phyloP scores from a whole-genome alignment of 306 rosid species.

The Albizia julibrissin region DNA sequence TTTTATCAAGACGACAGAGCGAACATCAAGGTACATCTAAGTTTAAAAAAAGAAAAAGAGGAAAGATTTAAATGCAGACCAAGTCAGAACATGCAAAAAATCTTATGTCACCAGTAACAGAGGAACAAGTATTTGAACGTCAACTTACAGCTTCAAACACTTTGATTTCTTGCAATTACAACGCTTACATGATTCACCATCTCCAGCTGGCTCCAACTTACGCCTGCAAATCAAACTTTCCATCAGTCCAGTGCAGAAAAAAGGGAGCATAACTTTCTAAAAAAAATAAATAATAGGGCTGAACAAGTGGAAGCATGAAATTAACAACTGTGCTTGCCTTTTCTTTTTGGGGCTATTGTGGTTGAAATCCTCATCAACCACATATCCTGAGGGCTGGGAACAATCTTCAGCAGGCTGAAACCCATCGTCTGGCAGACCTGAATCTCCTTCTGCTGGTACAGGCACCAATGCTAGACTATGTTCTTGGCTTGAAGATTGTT shows the following conservation, averaged over 20 bases:
- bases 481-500: constrained; percentile 56
- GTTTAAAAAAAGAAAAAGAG: not conserved
- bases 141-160: constrained; percentile 94
- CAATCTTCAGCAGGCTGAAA: constrained; percentile 62
- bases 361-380: constrained; percentile 60
- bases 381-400: constrained; percentile 47
- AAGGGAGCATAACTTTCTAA: not conserved
- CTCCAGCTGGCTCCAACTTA: constrained; percentile 57
- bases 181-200: constrained; percentile 73
- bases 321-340: constrained; percentile 52
- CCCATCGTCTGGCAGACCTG: constrained; percentile 47
- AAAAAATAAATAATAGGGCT: not conserved
- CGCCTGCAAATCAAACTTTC: constrained; percentile 60
- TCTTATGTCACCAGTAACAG: not conserved
- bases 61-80: not conserved
- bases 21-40: not conserved
- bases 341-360: constrained; percentile 83
- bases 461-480: constrained; percentile 38
- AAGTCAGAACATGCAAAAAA: constrained; percentile 6
- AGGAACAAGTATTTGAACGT: constrained; percentile 33
- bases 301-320: constrained; percentile 15
- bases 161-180: constrained; percentile 93
- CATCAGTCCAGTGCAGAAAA: constrained; percentile 31
- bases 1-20: not conserved
- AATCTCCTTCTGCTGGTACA: constrained; percentile 52